Evolutionary conservation across 164 flowering plant genomes (phyloP), one percentile per base, ranked within the genome.

Genomic region (Hamamelis virginiana): DNA sequence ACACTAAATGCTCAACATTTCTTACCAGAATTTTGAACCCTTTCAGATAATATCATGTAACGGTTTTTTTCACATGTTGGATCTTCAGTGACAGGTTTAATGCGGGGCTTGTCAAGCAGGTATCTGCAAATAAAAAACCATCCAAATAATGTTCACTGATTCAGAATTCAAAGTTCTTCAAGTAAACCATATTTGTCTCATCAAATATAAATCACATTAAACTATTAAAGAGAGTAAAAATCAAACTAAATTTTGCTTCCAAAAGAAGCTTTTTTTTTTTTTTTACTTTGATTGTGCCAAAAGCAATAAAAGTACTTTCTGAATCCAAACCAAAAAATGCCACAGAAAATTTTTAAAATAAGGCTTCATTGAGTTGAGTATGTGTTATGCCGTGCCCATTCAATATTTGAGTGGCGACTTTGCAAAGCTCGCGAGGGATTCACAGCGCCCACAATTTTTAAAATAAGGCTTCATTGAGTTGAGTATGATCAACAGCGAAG

Each of bases 81-180:
- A 64, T 96, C 99, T 78, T 93, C 94, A 21, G 84, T 80, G 46
- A 96, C 75, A 16, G 96, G 97, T 69, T 93, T 96, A 51, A 91
- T 66, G 14, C 98, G 94, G 4, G 98, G 78, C 82, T 77, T 92
- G 72, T 96, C 91, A 48, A 96, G 82, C 84, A 96, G 70, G 75
- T 88, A 86, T 46, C 99, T 93, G 73, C 57, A 75, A 58, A 57
- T 1, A 19, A 11, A 45, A 25, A 38, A 74, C 1, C 10, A 21
- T 1, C 50, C 9, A 18, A 60, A n/a, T 1, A 16, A 3, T 38
- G 23, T n/a, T 8, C 33, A 33, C 10, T 25, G 27, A 22, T 25
- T 33, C 50, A 59, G 4, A 38, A 10, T 14, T 27, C 23, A 3
- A 43, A 38, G 41, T n/a, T n/a, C n/a, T n/a, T n/a, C n/a, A n/a